phyloP scores from a whole-genome alignment of 306 rosid species.

The Mimosa pudica region DNA sequence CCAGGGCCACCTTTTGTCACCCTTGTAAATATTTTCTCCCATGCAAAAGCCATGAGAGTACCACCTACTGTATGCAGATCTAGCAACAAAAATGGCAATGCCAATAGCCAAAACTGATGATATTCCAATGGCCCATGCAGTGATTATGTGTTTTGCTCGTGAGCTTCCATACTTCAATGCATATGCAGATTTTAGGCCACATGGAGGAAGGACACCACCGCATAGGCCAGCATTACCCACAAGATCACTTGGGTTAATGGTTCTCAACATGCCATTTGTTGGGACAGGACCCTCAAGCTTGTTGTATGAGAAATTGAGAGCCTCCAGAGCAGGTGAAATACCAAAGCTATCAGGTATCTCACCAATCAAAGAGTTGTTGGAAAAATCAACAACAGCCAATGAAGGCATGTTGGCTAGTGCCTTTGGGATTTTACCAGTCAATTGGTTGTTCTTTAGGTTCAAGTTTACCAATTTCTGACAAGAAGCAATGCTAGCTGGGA shows the following conservation, averaged over 20 bases:
- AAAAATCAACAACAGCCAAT: constrained; percentile 82
- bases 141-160: constrained; percentile 56
- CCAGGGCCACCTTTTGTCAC: constrained; percentile 96
- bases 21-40: constrained; percentile 58
- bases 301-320: constrained; percentile 80
- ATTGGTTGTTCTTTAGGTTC: constrained; percentile 79
- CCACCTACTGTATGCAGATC: constrained; percentile 65
- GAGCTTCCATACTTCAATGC: constrained; percentile 45
- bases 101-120: constrained; percentile 56
- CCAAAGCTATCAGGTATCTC: constrained; percentile 84
- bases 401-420: constrained; percentile 74
- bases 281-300: constrained; percentile 85
- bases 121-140: constrained; percentile 74
- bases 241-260: constrained; percentile 80
- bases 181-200: constrained; percentile 50
- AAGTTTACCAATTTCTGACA: constrained; percentile 81
- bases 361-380: constrained; percentile 90
- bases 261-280: constrained; percentile 71
- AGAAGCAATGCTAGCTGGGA: constrained; percentile 83
- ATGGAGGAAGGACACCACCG: constrained; percentile 74
- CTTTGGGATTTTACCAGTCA: constrained; percentile 78
- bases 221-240: constrained; percentile 79
- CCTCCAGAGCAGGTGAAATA: constrained; percentile 84
- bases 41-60: constrained; percentile 72
- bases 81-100: constrained; percentile 53